Conservation (phyloP, 441 rosid species). For the Corymbia citriodora region DNA sequence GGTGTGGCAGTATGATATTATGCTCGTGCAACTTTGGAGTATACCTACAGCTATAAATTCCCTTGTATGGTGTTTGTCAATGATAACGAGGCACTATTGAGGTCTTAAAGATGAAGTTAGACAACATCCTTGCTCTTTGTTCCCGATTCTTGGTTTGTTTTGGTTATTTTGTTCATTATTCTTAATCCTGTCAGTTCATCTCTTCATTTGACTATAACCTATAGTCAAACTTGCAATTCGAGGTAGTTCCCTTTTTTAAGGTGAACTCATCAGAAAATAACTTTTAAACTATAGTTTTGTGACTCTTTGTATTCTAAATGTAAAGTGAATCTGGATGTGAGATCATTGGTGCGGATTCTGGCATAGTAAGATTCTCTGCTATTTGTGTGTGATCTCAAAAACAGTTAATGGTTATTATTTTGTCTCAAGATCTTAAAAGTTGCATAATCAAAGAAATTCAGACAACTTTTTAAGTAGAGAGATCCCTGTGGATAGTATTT, state of each 20-base stretch:
- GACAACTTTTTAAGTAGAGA: background rate
- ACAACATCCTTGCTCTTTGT: background rate
- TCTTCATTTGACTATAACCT: background rate
- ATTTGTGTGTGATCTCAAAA: background rate
- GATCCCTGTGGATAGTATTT: background rate
- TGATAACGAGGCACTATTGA: background rate
- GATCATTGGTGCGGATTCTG: background rate
- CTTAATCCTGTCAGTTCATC: background rate
- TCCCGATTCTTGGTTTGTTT: background rate
- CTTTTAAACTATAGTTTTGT: background rate
- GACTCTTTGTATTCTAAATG: background rate
- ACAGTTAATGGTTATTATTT: background rate
- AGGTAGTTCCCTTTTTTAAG: no score
- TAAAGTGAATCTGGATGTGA: background rate
- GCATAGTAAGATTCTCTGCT: background rate
- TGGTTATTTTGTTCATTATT: background rate
- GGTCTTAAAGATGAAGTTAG: background rate
- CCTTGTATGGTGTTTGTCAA: background rate
- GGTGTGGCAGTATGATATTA: background rate
- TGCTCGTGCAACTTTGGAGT: background rate
- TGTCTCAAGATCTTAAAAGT: background rate
- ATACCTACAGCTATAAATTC: background rate
- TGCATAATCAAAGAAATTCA: background rate
- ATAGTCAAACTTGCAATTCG: background rate
- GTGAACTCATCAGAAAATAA: no score